Evolutionary conservation across 257 asterid species (phyloP), one percentile per base, ranked within the genome.

Genomic region (Verbena officinalis): DNA sequence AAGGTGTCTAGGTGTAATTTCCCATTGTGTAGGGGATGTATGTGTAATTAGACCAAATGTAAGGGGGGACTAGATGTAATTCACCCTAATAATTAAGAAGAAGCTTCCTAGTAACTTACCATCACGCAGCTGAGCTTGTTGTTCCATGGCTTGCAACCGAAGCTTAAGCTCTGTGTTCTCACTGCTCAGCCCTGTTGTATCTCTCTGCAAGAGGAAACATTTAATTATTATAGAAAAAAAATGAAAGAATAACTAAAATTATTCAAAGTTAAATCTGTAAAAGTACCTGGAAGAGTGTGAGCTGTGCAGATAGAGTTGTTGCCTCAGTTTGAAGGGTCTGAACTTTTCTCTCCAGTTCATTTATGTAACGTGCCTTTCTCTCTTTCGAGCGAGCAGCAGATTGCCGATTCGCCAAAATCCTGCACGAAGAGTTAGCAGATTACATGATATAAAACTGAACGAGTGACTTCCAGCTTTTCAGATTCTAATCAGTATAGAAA

Each of bases 321-420:
- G 91, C 83, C 76, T 86, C 95, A 8, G 91, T 84, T 74, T 86
- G 95, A 49, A 86, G 91, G 59, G 83, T 86, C 81, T 88, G 96
- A 69, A 88, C 95, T 75, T 89, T 89, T 62, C 95, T 82, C 81
- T 89, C 96, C 24, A 86, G 86, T 34, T 84, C 95, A 55, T 83
- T 74, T 9, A 86, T 84, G 67, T 86, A 86, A 9, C 83, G 85
- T 7, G 91, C 77, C 66, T 86, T 86, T 55, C 95, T 80, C 75
- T 86, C 95, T 64, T 86, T 86, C 15, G 95, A 86, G 21, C 95
- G 86, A 62, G 95, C 87, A 72, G 95, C 95, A 66, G 95, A 86
- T 51, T 88, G 96, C 6, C 96, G 84, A 75, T 89, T 89, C 2
- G 96, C 96, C 80, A 89, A 77, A 65, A 86, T 89, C 81, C 96